Evolutionary conservation across 441 rosid genomes (phyloP).

Genomic region (Adansonia grandidieri): DNA sequence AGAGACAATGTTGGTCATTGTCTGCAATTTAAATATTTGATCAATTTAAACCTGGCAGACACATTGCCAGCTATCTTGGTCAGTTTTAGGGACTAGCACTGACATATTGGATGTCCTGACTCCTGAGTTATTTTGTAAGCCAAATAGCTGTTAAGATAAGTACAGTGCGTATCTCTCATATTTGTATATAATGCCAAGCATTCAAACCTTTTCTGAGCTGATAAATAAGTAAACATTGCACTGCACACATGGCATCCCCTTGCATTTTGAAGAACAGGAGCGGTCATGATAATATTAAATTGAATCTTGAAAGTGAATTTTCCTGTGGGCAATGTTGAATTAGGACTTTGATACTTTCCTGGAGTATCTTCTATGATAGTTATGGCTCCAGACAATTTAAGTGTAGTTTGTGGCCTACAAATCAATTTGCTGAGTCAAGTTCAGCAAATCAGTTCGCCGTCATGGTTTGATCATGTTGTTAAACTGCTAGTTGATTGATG

Average conservation of each 20-base stretch:
- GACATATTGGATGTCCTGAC: background rate
- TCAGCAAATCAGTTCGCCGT: slow-evolving; percentile 7
- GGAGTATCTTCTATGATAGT: background rate
- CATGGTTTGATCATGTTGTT: slow-evolving; percentile 5
- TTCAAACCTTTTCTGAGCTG: background rate
- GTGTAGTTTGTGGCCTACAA: background rate
- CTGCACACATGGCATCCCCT: background rate
- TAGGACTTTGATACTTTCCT: background rate
- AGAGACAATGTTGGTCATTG: background rate
- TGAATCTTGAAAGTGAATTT: background rate
- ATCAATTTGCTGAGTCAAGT: background rate
- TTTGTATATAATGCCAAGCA: background rate
- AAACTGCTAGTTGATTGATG: slow-evolving; percentile 5
- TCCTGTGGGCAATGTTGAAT: background rate
- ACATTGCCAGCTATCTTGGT: background rate
- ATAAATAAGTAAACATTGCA: background rate
- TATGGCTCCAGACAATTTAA: background rate
- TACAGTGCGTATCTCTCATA: background rate
- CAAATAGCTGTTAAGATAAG: background rate
- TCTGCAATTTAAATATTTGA: background rate
- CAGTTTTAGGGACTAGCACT: slow-evolving; percentile 3
- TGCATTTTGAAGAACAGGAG: slow-evolving; percentile 10
- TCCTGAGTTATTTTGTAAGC: background rate
- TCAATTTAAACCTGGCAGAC: background rate
- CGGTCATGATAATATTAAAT: background rate